phyloP scores from a whole-genome alignment of 2,329 filamentous ascomycete genomes.

The Sporothrix inflata region DNA sequence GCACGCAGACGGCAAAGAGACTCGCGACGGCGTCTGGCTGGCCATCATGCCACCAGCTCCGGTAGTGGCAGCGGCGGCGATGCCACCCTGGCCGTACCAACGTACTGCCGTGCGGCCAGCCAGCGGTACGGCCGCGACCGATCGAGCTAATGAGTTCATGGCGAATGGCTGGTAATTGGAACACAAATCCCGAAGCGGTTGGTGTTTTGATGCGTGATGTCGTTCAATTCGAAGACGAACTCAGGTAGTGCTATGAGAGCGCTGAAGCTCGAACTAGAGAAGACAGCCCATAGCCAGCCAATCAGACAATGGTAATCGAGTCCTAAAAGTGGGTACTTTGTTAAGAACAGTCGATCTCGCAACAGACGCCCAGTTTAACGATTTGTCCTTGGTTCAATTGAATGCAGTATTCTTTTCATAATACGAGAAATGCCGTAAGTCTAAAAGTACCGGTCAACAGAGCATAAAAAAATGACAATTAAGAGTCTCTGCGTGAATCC shows the following conservation, averaged over 20 bases:
- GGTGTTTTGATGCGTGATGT: neutral
- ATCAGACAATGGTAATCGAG: neutral
- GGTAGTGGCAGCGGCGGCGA: neutral
- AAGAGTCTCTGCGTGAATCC: too few species aligned
- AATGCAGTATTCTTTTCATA: too few species aligned
- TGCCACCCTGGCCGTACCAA: neutral
- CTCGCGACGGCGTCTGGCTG: neutral
- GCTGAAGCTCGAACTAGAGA: neutral
- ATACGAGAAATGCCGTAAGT: too few species aligned
- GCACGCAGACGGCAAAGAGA: neutral
- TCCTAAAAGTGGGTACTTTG: neutral
- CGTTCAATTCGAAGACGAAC: neutral
- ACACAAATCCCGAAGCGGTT: neutral
- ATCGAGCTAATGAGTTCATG: conserved; percentile 13
- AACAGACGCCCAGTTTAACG: too few species aligned
- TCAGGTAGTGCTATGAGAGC: neutral
- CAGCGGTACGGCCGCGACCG: neutral
- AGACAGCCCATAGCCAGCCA: neutral
- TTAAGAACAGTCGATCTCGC: neutral
- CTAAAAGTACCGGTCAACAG: too few species aligned
- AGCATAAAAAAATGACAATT: too few species aligned
- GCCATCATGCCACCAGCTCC: neutral
- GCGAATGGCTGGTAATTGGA: too few species aligned
- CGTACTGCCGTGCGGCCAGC: neutral
- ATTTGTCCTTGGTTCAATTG: too few species aligned